Evolutionary conservation across 768 basidiomycete genomes (phyloP).

Genomic region (Pulveroboletus sp.): DNA sequence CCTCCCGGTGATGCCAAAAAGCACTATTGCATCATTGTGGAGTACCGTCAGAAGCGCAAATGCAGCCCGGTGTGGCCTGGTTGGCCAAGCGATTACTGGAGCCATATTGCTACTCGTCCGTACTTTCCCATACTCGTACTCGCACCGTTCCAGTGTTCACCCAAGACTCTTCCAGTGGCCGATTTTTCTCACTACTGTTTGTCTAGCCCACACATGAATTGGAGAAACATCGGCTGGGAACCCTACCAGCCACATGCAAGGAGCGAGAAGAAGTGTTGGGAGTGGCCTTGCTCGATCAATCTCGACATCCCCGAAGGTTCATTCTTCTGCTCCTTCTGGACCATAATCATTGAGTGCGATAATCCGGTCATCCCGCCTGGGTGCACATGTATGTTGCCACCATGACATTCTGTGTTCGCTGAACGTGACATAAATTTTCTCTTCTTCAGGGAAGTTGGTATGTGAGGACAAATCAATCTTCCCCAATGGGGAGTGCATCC

Average conservation of each 20-base stretch:
- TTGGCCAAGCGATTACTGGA: conserved; percentile 4
- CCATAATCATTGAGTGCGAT: conserved; percentile 11
- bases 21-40: conserved; percentile 7
- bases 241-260: conserved; percentile 1
- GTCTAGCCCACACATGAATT: background rate
- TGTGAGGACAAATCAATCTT: conserved; percentile 1
- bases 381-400: background rate
- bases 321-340: conserved; percentile 2
- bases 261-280: background rate
- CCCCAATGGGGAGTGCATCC: no score
- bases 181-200: background rate
- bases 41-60: conserved; percentile 11
- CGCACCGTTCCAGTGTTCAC: background rate
- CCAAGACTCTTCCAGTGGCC: background rate
- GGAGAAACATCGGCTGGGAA: conserved; percentile 1
- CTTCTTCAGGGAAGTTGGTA: background rate
- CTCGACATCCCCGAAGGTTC: conserved; percentile 1
- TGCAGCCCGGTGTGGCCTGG: background rate
- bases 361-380: conserved; percentile 1
- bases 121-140: background rate
- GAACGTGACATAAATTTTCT: background rate
- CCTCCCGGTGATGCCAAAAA: background rate
- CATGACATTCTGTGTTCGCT: background rate
- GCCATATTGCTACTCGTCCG: conserved; percentile 1
- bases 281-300: background rate